These are phyloP conservation scores for Apophysomyces variabilis DNA, from an alignment of 371 early-diverging fungal genomes.

Conservation along the genomic window DNA sequence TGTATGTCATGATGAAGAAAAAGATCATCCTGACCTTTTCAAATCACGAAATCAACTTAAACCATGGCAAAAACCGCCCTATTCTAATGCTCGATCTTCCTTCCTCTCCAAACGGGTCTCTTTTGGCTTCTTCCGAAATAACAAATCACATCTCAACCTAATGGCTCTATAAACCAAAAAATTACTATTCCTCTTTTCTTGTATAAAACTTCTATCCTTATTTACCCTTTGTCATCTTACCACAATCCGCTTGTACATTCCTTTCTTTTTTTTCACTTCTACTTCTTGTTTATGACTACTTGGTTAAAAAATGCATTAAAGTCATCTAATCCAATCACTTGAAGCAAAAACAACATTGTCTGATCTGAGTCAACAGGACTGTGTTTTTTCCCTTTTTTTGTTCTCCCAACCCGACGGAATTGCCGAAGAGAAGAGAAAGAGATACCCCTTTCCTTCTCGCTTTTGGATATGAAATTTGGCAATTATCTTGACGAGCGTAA, in stretches of 20 bases:
- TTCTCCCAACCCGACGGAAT: not conserved
- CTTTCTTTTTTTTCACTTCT: too few relatives aligned
- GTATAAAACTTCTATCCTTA: too few relatives aligned
- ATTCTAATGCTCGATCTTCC: slow-evolving; percentile 10
- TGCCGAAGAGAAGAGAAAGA: not conserved
- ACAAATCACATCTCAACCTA: not conserved
- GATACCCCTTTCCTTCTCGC: not conserved
- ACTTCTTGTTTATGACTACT: too few relatives aligned
- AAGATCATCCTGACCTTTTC: slow-evolving; percentile 44
- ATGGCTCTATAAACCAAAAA: not conserved
- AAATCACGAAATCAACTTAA: slow-evolving; percentile 25
- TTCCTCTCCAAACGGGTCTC: slow-evolving; percentile 16
- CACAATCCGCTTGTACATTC: too few relatives aligned
- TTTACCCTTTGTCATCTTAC: too few relatives aligned
- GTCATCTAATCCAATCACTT: too few relatives aligned
- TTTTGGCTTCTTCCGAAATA: slow-evolving; percentile 5
- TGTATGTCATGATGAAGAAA: slow-evolving; percentile 48
- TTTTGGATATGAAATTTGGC: slow-evolving; percentile 73
- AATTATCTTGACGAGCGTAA: slow-evolving; percentile 70
- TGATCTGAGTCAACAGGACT: slow-evolving; percentile 14
- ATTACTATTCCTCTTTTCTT: too few relatives aligned
- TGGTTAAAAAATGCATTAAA: too few relatives aligned
- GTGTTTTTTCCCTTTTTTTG: slow-evolving; percentile 3
- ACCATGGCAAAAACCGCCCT: slow-evolving; percentile 44
- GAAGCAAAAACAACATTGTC: not conserved